Percentiles rank a stretch among this genome's conserved stretches.
Evolutionary conservation across 345 rosid genomes (phyloP).

Genomic region (Anastatica hierochuntica): DNA sequence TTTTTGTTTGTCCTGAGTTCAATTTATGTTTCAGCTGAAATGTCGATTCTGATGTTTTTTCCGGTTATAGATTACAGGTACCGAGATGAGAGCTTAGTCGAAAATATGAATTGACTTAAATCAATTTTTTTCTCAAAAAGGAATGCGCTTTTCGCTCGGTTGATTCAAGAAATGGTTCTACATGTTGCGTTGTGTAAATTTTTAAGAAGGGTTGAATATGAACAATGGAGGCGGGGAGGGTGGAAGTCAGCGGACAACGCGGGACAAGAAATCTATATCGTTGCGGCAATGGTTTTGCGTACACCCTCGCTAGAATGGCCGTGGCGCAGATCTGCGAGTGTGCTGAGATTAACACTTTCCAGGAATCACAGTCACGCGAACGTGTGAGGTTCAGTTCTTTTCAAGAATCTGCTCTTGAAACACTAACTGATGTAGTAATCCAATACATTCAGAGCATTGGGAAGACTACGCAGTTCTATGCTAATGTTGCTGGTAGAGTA

Average conservation of each 20-base stretch:
- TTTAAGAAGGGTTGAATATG: conserved; percentile 74
- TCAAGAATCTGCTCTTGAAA: conserved; percentile 72
- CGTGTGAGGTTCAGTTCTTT: conserved; percentile 55
- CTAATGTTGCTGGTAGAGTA: conserved; percentile 59
- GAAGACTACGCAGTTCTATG: conserved; percentile 41
- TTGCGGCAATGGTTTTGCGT: conserved; percentile 42
- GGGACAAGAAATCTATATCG: conserved; percentile 31
- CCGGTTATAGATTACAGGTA: background rate
- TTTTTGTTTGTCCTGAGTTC: background rate
- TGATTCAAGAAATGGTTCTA: conserved; percentile 27
- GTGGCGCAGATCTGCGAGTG: conserved; percentile 68
- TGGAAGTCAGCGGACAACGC: conserved; percentile 38
- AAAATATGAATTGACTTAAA: conserved; percentile 4
- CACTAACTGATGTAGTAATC: conserved; percentile 44
- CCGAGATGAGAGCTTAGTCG: background rate
- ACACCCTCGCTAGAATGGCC: conserved; percentile 47
- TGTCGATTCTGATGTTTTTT: background rate
- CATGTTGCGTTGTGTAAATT: conserved; percentile 27
- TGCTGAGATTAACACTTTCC: conserved; percentile 60
- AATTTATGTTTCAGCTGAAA: background rate
- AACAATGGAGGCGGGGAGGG: conserved; percentile 70
- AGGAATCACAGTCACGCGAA: conserved; percentile 60
- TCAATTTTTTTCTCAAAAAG: conserved; percentile 8
- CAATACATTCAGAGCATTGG: conserved; percentile 47
- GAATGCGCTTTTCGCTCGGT: conserved; percentile 18